phyloP scores from a whole-genome alignment of 2,329 filamentous ascomycete genomes.

The Scopulariopsis brevicaulis region DNA sequence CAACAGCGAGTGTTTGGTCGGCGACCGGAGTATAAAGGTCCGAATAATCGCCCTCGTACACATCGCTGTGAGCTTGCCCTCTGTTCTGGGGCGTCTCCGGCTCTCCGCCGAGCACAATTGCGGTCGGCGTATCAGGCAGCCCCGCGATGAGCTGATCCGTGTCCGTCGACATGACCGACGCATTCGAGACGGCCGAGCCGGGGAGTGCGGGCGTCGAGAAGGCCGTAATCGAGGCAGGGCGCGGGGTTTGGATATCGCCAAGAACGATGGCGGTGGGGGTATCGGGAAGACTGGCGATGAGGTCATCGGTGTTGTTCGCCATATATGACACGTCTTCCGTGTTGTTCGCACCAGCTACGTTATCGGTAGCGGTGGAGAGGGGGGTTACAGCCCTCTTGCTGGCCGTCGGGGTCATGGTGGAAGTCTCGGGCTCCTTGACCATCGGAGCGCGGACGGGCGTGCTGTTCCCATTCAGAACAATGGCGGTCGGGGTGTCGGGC shows the following conservation, averaged over 20 bases:
- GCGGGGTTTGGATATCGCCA: too few relatives aligned
- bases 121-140: not conserved
- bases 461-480: too few relatives aligned
- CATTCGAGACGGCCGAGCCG: too few relatives aligned
- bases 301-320: not conserved
- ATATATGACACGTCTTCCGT: not conserved
- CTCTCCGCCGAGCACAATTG: not conserved
- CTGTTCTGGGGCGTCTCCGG: not conserved
- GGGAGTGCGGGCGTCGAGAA: too few relatives aligned
- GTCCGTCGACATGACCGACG: constrained; percentile 3
- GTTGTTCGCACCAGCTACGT: not conserved
- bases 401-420: too few relatives aligned
- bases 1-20: not conserved
- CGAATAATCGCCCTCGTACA: not conserved
- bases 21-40: not conserved
- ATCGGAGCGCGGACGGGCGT: too few relatives aligned
- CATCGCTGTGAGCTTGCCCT: not conserved
- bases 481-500: too few relatives aligned
- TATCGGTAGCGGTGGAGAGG: too few relatives aligned
- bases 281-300: not conserved
- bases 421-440: too few relatives aligned
- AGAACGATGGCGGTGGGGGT: constrained; percentile 1
- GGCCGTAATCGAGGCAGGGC: too few relatives aligned
- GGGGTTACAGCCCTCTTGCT: too few relatives aligned
- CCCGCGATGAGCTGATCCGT: not conserved